Base-by-base conservation (phyloP, 164 flowering plant genomes). In the Platanus orientalis region DNA sequence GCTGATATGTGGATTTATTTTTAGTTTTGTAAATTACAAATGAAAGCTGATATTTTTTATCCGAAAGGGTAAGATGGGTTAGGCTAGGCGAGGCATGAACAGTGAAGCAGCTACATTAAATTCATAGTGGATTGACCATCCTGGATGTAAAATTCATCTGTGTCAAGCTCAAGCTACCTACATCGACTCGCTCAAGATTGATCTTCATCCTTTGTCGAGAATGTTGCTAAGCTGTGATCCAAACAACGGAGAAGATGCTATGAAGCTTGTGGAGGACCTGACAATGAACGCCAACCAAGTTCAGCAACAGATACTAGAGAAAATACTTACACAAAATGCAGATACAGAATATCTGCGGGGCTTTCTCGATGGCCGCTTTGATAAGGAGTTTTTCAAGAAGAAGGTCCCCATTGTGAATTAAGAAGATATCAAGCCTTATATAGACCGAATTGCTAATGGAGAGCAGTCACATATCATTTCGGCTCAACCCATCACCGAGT, bases 361-460 rank as follows among this genome's bases (percentile, higher is more conserved):
- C 20, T 85, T 72, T 60, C 83, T 85, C 24, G 21, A 62, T 36
- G 76, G 79, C 50, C n/a, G 57, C 10, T 26, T 26, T 32, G 75
- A 71, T 36, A 71, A 71, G 71, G 63, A 72, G 17, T 49, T 11
- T 19, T 85, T 83, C 78, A 80, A 79, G 64, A 62, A 67, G 63
- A 77, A 74, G 40, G 86, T 85, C 16, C 90, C 90, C 21, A 59
- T 83, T 3, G 87, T 85, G 40, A 69, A 67, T 69, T 85, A 83
- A 57, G 86, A 85, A 67, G 83, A 83, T 34, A 66, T 83, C 73
- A 77, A 78, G 75, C 78, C 83, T 59, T 81, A 76, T 26, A 83
- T 85, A n/a, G 83, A 83, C 32, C 61, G 82, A 64, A 72, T 83
- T 63, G 83, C 84, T 50, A 79, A 83, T 61, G 90, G 90, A 12